Base-by-base conservation (phyloP, 2,329 filamentous ascomycete genomes). In the Calonectria naviculata region DNA sequence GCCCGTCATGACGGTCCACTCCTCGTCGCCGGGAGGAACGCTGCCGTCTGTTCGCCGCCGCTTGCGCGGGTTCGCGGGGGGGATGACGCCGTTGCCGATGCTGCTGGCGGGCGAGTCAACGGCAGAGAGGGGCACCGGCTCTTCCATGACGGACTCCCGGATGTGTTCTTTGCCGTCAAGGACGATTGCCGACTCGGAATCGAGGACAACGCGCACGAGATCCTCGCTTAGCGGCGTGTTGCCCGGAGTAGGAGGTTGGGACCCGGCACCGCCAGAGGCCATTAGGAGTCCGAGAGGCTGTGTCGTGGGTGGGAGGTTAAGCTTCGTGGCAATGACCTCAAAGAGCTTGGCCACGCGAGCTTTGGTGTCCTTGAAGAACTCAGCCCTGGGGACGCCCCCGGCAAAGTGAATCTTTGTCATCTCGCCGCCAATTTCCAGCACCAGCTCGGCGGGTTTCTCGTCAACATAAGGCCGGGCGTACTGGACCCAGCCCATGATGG, bases 401-500 rank as follows among this genome's bases (percentile, higher is more conserved):
- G 78, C 77, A 62, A 89, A 83, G 74, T 92, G 87, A 41, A 94
- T 81, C 34, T 87, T 82, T 3, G 91, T 93, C 64, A 87, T 87
- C 77, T 94, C 93, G 52, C 87, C 88, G 21, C 92, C 91, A 61
- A 97, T 93, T 81, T 98, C 95, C 2, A 98, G 84, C 29, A 98
- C 88, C 26, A 98, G 88, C 80, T 95, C 93, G 70, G 90, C 87
- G 0, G 93, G 84, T 26, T 87, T 87, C 65, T 94, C 91, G 81
- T 98, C 95, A n/a, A 95, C 91, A 78, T 93, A 97, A 0, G 96
- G 96, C 7, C 96, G 91, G 17, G 94, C 91, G 78, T 98, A 98
- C 73, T 91, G 90, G 31, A 97, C 91, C 86, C 90, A 93, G 46
- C 83, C 83, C 19, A 81, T 78, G 34, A 83, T 66, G 36, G 81